Evolutionary conservation across 768 basidiomycete species (phyloP), one percentile per base, ranked within the genome.

Genomic region (Pisolithus tinctorius): DNA sequence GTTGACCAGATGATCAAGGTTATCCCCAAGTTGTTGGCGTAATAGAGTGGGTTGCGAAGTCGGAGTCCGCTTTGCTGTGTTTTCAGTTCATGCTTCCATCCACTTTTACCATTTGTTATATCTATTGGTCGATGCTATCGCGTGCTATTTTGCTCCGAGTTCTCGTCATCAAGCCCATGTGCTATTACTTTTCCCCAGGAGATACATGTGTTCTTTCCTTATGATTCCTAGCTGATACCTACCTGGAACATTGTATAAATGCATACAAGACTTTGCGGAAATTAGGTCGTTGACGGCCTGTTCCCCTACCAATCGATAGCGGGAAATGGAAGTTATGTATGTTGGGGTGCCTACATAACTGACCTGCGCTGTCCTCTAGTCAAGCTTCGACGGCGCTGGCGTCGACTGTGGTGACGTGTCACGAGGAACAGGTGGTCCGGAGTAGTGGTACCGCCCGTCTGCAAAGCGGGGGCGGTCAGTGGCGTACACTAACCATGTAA

Each of bases 1-100:
- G 82, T 89, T 51, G 86, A 89, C 69, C 83, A 88, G 67, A 80
- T 90, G 73, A 73, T 88, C 63, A 85, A 85, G 59, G 86, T 89
- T 54, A 79, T 86, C 16, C 82, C 83, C 17, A 89, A 88, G 66
- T 69, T 89, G 49, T 78, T 76, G 41, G 86, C 86, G n/a, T 67
- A 56, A 41, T 79, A 17, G 63, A 30, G 13, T 20, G 34, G 16
- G 23, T 38, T 10, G 27, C 29, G 27, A 63, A 29, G 20, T 20
- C 20, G 20, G 20, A 30, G 23, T 31, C 40, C 17, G 23, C 20
- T 30, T 25, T 48, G 38, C 23, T 23, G 27, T 49, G 38, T 29
- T 25, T n/a, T 49, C 39, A 30, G 41, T 26, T 16, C 46, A 16
- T 45, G 43, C 14, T 31, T 38, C n/a, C 26, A 44, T 27, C 36